These are phyloP conservation scores for Xylariaceae sp. DNA, from an alignment of 2,329 filamentous ascomycete genomes.

Conservation along the genomic window DNA sequence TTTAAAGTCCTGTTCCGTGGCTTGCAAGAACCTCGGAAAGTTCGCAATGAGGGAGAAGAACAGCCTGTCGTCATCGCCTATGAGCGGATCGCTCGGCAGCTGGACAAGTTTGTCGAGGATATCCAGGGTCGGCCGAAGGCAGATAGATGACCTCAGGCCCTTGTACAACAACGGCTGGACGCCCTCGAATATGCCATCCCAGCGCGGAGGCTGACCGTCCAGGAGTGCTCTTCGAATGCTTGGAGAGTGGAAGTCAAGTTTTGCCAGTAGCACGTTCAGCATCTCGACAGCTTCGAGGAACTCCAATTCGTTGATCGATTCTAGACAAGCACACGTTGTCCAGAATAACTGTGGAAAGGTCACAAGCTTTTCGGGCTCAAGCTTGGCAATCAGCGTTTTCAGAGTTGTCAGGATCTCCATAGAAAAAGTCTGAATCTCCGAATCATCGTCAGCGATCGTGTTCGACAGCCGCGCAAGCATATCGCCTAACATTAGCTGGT, in stretches of 20 bases:
- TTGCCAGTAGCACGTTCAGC: constrained; percentile 78
- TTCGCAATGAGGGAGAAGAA: constrained; percentile 89
- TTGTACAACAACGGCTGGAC: constrained; percentile 84
- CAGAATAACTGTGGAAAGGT: constrained; percentile 96
- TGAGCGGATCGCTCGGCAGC: constrained; percentile 69
- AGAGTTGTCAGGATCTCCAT: constrained; percentile 96
- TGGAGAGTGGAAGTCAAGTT: constrained; percentile 69
- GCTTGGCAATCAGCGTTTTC: constrained; percentile 80
- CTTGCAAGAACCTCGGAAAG: constrained; percentile 73
- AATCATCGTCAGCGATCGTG: constrained; percentile 90
- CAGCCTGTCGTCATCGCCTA: constrained; percentile 75
- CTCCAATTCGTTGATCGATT: constrained; percentile 93
- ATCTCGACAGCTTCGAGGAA: constrained; percentile 88
- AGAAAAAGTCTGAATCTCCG: constrained; percentile 91
- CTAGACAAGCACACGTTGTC: constrained; percentile 92
- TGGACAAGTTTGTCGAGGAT: constrained; percentile 72
- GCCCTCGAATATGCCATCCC: constrained; percentile 85
- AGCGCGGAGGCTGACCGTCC: constrained; percentile 73
- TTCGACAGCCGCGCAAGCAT: constrained; percentile 95
- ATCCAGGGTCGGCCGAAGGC: constrained; percentile 68
- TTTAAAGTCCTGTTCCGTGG: constrained; percentile 59
- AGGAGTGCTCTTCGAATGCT: constrained; percentile 62
- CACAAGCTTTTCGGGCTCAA: constrained; percentile 70
- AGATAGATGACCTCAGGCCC: constrained; percentile 78
- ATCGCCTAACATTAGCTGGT: constrained; percentile 90